These are phyloP conservation scores for Talaromyces sp. DNA, from an alignment of 2,329 filamentous ascomycete species.

Conservation along the genomic window DNA sequence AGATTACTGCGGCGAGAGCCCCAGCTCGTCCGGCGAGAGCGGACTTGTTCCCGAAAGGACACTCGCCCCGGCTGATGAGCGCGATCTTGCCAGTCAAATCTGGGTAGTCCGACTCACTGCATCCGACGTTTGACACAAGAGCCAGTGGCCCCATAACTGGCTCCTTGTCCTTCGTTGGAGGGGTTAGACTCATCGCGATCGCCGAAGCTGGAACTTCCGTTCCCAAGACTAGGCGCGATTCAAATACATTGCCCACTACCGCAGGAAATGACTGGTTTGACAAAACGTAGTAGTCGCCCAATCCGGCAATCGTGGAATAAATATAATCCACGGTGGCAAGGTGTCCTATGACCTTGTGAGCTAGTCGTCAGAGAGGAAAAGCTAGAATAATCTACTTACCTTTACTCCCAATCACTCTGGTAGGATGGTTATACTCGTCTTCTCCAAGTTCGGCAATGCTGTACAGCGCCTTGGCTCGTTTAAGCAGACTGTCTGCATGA, in stretches of 20 bases:
- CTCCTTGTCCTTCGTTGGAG: constrained; percentile 35
- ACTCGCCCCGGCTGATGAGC: constrained; percentile 66
- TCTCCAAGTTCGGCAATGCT: not conserved
- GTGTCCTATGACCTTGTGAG: not conserved
- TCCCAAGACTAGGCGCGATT: constrained; percentile 38
- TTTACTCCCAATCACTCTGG: not conserved
- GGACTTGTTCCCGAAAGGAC: constrained; percentile 69
- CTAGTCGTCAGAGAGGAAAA: not conserved
- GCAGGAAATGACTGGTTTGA: not conserved
- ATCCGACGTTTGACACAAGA: constrained; percentile 62
- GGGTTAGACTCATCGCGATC: constrained; percentile 62
- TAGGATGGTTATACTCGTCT: not conserved
- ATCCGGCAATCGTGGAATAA: not conserved
- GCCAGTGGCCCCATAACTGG: constrained; percentile 56
- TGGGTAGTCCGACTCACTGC: constrained; percentile 62
- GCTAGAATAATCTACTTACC: not conserved
- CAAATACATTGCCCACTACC: not conserved
- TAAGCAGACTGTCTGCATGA: not conserved
- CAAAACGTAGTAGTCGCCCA: not conserved
- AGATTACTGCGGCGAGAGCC: constrained; percentile 68
- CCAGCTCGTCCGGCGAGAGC: constrained; percentile 64
- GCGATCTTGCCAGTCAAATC: constrained; percentile 62
- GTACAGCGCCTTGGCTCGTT: not conserved
- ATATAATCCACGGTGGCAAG: not conserved
- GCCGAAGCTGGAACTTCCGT: constrained; percentile 51